Conservation (phyloP, 73 alveolate species). For the Paramecium tetraurelia region DNA sequence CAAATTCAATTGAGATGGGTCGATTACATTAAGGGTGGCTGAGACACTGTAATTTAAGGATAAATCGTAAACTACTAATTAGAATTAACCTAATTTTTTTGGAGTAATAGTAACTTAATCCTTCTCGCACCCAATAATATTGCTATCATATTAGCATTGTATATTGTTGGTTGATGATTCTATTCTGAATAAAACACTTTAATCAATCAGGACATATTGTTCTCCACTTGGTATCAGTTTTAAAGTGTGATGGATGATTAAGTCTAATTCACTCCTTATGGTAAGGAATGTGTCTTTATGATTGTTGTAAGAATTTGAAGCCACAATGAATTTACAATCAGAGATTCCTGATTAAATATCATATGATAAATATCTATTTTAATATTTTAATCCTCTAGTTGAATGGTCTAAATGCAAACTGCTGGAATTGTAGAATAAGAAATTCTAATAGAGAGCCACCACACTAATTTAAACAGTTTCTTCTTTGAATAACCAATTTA, state of each 20-base stretch:
- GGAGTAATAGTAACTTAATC: not conserved
- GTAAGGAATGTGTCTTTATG: not conserved
- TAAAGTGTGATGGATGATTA: not conserved
- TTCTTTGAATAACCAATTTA: not conserved
- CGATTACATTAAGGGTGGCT: not conserved
- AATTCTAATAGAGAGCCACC: not conserved
- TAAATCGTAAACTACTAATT: not conserved
- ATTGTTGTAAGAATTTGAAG: not conserved
- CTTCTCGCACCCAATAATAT: not conserved
- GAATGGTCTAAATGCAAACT: not conserved
- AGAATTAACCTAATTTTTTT: not conserved
- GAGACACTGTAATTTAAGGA: not conserved
- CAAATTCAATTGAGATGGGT: not conserved
- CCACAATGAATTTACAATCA: not conserved
- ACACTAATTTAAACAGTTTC: not conserved
- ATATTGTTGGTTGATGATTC: not conserved
- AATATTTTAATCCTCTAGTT: not conserved
- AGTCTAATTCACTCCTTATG: not conserved
- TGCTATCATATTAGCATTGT: not conserved
- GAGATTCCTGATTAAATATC: not conserved
- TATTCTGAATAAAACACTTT: not conserved
- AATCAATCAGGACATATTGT: not conserved
- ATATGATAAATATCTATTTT: not conserved
- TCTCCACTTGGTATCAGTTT: not conserved
- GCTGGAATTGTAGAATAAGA: not conserved